phyloP scores from a whole-genome alignment of 2,329 filamentous ascomycete species.

The Sclerotinia minor region DNA sequence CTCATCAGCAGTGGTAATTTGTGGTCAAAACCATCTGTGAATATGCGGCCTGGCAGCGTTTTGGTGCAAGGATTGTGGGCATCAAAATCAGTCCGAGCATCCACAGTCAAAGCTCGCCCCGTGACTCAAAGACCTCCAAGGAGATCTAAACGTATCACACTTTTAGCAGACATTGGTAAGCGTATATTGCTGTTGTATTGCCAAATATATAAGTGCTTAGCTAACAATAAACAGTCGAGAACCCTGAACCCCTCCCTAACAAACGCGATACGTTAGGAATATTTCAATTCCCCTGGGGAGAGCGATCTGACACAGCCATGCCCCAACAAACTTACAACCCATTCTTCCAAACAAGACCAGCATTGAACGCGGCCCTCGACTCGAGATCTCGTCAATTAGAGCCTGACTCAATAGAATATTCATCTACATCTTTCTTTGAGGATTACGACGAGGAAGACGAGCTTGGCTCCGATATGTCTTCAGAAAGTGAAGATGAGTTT shows the following conservation, averaged over 20 bases:
- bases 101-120: conserved; percentile 45
- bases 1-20: conserved; percentile 35
- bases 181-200: background rate
- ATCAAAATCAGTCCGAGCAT: conserved; percentile 35
- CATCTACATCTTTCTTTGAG: conserved; percentile 55
- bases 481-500: conserved; percentile 46
- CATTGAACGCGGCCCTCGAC: conserved; percentile 34
- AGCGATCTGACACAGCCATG: conserved; percentile 57
- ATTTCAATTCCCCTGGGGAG: conserved; percentile 67
- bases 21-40: conserved; percentile 37
- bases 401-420: conserved; percentile 34
- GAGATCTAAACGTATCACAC: conserved; percentile 56
- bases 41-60: conserved; percentile 17
- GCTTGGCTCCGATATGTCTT: conserved; percentile 42
- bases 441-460: conserved; percentile 54
- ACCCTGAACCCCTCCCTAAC: conserved; percentile 58
- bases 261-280: conserved; percentile 61
- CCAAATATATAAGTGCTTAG: background rate
- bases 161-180: conserved; percentile 58
- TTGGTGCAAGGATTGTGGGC: conserved; percentile 38
- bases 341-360: conserved; percentile 28
- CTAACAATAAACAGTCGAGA: conserved; percentile 49
- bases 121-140: conserved; percentile 55
- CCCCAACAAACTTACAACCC: conserved; percentile 45
- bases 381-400: conserved; percentile 36